phyloP scores from a whole-genome alignment of 148 eudicot genomes.

The Gaultheria prostrata region DNA sequence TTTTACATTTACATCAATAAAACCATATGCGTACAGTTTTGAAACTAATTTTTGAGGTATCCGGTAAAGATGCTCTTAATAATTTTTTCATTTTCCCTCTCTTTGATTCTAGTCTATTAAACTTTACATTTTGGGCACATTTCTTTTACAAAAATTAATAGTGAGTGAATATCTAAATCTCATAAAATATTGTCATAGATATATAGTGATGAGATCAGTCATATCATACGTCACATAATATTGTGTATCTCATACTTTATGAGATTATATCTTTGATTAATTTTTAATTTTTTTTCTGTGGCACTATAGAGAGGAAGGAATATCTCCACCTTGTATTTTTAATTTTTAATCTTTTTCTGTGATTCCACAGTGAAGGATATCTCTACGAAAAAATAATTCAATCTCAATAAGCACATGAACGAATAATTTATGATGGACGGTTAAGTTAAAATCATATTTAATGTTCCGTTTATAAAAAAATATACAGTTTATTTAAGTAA shows the following conservation, averaged over 20 bases:
- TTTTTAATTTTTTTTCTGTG: neutral
- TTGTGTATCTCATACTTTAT: neutral
- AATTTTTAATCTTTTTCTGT: no score
- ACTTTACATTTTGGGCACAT: neutral
- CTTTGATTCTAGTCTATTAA: neutral
- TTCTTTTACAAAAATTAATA: neutral
- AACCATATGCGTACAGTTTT: no score
- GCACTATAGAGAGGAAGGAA: no score
- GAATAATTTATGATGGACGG: neutral
- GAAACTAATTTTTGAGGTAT: no score
- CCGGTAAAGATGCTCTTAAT: neutral
- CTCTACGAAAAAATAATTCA: no score
- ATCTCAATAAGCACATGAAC: neutral
- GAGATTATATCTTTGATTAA: neutral
- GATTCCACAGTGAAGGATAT: neutral
- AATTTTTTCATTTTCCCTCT: neutral
- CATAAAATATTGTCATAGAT: neutral
- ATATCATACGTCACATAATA: neutral
- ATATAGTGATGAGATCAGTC: no score
- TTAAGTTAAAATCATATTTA: no score
- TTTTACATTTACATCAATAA: no score
- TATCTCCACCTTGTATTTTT: no score
- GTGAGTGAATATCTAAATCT: neutral
- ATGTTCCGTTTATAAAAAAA: neutral
- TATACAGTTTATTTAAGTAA: no score